Conservation (phyloP, 768 basidiomycete genomes). For the Suillus decipiens region DNA sequence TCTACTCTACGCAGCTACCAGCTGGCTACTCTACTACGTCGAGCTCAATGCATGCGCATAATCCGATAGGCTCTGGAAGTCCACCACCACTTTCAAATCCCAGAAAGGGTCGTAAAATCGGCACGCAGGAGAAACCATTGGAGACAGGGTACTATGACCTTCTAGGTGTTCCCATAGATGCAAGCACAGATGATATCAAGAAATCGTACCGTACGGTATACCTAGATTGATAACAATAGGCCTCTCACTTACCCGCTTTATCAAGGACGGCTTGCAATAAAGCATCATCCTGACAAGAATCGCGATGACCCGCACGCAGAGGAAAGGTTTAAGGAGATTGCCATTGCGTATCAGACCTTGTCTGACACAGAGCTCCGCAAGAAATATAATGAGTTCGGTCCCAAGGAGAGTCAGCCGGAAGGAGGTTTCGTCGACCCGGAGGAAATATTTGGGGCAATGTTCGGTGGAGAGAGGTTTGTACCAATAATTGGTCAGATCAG, state of each 20-base stretch:
- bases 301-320: slow-evolving; percentile 83
- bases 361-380: slow-evolving; percentile 73
- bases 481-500: slow-evolving; percentile 90
- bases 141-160: slow-evolving; percentile 93
- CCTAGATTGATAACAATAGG: not conserved
- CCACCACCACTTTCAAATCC: slow-evolving; percentile 18
- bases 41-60: slow-evolving; percentile 9
- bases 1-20: slow-evolving; percentile 65
- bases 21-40: slow-evolving; percentile 20
- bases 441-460: slow-evolving; percentile 79
- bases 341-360: slow-evolving; percentile 86
- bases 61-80: slow-evolving; percentile 17
- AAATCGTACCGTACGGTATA: slow-evolving; percentile 79
- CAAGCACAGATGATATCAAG: slow-evolving; percentile 84
- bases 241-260: not conserved
- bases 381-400: slow-evolving; percentile 92
- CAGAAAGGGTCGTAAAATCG: slow-evolving; percentile 74
- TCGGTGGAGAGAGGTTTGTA: slow-evolving; percentile 84
- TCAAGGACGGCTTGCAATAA: slow-evolving; percentile 80
- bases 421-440: slow-evolving; percentile 90
- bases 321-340: slow-evolving; percentile 88
- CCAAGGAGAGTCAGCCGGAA: slow-evolving; percentile 78
- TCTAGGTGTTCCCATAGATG: slow-evolving; percentile 72
- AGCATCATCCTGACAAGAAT: slow-evolving; percentile 92
- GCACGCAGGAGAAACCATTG: slow-evolving; percentile 83